Conservation (phyloP, 2,329 filamentous ascomycete genomes). For the Cadophora sp. region DNA sequence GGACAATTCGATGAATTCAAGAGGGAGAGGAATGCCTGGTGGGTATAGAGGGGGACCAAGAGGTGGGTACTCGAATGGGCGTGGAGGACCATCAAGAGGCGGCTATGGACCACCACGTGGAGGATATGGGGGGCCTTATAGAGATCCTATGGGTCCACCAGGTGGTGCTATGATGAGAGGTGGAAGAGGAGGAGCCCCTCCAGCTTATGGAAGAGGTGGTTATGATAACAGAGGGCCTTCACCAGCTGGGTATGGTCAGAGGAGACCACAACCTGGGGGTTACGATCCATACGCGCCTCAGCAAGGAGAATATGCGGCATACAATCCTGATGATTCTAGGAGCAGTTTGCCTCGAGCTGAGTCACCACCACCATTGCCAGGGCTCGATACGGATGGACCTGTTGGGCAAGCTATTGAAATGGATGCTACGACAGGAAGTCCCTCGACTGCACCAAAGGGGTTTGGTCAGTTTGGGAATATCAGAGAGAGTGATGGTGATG, state of each 20-base stretch:
- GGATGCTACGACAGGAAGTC: conserved; percentile 70
- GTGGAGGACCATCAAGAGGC: conserved; percentile 52
- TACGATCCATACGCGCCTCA: conserved; percentile 30
- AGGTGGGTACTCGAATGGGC: conserved; percentile 49
- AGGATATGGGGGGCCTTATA: conserved; percentile 45
- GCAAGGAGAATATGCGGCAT: conserved; percentile 39
- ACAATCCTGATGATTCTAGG: conserved; percentile 37
- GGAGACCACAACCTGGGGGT: conserved; percentile 36
- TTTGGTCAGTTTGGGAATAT: conserved; percentile 56
- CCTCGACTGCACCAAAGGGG: conserved; percentile 50
- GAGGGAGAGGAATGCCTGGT: conserved; percentile 41
- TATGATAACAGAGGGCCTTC: conserved; percentile 33
- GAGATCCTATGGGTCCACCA: conserved; percentile 42
- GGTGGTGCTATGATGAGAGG: conserved; percentile 51
- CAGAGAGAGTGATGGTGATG: conserved; percentile 72
- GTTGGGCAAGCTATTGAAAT: conserved; percentile 79
- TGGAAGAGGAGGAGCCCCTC: conserved; percentile 52
- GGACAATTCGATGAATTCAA: conserved; percentile 39
- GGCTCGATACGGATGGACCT: conserved; percentile 46
- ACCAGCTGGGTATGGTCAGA: conserved; percentile 29
- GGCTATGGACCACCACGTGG: conserved; percentile 48
- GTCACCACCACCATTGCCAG: conserved; percentile 67
- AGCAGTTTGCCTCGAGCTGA: conserved; percentile 63
- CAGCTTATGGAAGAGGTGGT: conserved; percentile 44
- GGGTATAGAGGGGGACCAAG: conserved; percentile 44